Base-by-base conservation (phyloP, 768 basidiomycete species). In the Boletellus sp. region DNA sequence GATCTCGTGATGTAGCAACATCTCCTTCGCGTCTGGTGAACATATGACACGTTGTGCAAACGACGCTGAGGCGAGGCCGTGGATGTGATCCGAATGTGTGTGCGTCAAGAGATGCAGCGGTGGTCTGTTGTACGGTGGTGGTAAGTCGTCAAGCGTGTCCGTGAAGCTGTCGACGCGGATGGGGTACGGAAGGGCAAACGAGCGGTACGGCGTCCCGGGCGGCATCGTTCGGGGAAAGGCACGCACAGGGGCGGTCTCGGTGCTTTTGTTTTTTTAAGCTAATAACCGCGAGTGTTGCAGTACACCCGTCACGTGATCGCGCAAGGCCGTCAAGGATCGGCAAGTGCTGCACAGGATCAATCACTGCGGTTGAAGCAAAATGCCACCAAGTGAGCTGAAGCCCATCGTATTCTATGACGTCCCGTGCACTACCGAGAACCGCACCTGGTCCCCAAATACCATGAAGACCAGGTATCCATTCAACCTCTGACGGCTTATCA, bases 111-210 rank as follows among this genome's bases (percentile, higher is more conserved):
- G 78, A 64, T 90, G 81, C 11, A 93, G 67, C 9, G 72, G 63
- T 2, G 72, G 68, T 53, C 62, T 55, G 42, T 68, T 74, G 44
- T 59, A 67, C 0, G 66, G 67, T 11, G 60, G 42, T 19, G 67
- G 65, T 4, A 69, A 41, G 24, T 67, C 52, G 5, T 76, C 67
- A 51, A 74, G 58, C 17, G 68, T 66, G 32, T 66, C 58, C 3
- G 80, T 73, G 67, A 98, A 98, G 53, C 84, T 80, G 63, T 98
- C 94, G 24, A 97, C 84, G 1, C 91, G 84, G 42, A 97, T 93
- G 56, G 68, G 77, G 62, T 94, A 96, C 5, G 91, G 89, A 6
- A 75, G 77, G 5, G 87, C 72, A 61, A 90, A 85, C 1, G 88
- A 84, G 63, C 85, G 74, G 68, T 82, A 87, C 2, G 88, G 88